A percentile compares a stretch with the other conserved stretches of the same genome.
Conservation (phyloP, 2,329 filamentous ascomycete species). For the Colletotrichum sp. region DNA sequence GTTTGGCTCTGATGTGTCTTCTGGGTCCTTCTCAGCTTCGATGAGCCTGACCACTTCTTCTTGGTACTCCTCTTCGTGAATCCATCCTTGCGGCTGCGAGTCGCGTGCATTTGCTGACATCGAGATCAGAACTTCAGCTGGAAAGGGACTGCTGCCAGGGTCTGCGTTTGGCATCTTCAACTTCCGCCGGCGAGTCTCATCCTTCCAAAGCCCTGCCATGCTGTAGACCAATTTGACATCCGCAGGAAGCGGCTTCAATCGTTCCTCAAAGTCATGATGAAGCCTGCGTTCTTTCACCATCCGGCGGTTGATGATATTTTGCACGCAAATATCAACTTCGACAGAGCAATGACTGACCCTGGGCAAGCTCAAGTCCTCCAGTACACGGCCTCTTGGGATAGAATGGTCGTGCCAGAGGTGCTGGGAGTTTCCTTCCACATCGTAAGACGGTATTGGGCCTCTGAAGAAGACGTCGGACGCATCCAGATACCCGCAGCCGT, state of each 20-base stretch:
- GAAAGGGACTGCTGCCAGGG: conserved; percentile 76
- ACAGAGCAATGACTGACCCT: conserved; percentile 87
- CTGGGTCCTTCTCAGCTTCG: conserved; percentile 62
- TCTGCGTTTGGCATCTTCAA: conserved; percentile 68
- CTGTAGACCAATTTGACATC: conserved; percentile 89
- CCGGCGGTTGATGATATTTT: conserved; percentile 84
- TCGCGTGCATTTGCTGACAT: conserved; percentile 86
- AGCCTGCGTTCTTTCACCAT: conserved; percentile 77
- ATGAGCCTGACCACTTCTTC: conserved; percentile 69
- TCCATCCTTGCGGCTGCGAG: conserved; percentile 79
- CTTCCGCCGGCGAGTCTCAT: conserved; percentile 83
- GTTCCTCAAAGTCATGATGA: conserved; percentile 88
- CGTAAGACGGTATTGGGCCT: conserved; percentile 72
- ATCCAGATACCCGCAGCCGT: conserved; percentile 88
- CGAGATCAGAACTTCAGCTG: conserved; percentile 79
- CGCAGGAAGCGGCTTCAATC: conserved; percentile 62
- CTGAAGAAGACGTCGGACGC: conserved; percentile 75
- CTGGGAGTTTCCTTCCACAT: conserved; percentile 60
- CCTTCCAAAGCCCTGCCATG: conserved; percentile 91
- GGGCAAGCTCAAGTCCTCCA: conserved; percentile 68
- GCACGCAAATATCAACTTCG: conserved; percentile 87
- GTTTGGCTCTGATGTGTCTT: conserved; percentile 45
- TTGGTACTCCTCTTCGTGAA: conserved; percentile 86
- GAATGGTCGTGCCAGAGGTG: conserved; percentile 84
- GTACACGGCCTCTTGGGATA: conserved; percentile 63